A percentile compares a stretch with the other conserved stretches of the same genome.
Conservation (phyloP, 345 rosid species). For the Pelargonium nanum region DNA sequence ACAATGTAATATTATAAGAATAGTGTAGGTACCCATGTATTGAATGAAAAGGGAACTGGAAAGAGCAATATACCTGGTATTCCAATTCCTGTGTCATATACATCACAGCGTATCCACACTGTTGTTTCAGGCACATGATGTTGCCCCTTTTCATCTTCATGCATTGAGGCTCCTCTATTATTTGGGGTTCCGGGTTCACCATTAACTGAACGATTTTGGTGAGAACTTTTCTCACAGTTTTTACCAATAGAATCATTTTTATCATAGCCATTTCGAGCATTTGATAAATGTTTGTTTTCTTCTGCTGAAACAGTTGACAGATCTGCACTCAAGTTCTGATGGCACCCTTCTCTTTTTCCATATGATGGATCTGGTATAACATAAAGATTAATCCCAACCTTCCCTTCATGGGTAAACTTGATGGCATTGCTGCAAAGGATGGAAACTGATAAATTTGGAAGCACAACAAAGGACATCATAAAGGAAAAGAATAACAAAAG, state of each 20-base stretch:
- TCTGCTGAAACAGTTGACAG: constrained; percentile 9
- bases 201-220: constrained; percentile 8
- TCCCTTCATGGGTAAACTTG: constrained; percentile 91
- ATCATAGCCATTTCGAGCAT: too few species aligned
- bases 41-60: too few species aligned
- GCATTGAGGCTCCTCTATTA: constrained; percentile 16
- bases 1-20: too few species aligned
- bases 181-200: constrained; percentile 24
- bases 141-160: constrained; percentile 25
- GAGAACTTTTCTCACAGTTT: constrained; percentile 9
- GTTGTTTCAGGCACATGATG: constrained; percentile 31
- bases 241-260: constrained; percentile 15
- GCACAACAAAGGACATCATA: not conserved
- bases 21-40: too few species aligned
- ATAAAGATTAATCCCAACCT: constrained; percentile 68
- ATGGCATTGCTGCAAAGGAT: constrained; percentile 64
- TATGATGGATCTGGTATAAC: constrained; percentile 58
- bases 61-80: constrained; percentile 54
- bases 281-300: too few species aligned
- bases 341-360: constrained; percentile 25
- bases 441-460: not conserved
- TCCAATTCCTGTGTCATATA: constrained; percentile 89
- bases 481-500: not conserved
- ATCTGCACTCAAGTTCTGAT: constrained; percentile 18
- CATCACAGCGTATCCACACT: constrained; percentile 87